These are phyloP conservation scores for Fusarium humuli DNA, from an alignment of 2,329 filamentous ascomycete genomes.

Conservation along the genomic window DNA sequence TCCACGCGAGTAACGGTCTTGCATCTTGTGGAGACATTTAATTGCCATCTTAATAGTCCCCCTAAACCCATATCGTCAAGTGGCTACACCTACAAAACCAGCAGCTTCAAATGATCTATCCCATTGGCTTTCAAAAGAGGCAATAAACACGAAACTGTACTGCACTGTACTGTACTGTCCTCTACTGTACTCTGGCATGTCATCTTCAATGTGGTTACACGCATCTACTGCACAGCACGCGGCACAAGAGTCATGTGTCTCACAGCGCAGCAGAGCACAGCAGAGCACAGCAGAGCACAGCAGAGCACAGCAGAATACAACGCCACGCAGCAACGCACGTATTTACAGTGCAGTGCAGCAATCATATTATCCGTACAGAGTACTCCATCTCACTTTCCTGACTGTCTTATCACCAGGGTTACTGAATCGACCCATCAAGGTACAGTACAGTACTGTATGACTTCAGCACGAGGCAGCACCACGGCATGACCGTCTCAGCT, in stretches of 20 bases:
- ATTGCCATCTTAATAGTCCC: not conserved
- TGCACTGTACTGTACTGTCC: not conserved
- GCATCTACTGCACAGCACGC: constrained; percentile 8
- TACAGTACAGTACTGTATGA: not conserved
- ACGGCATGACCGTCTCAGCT: not conserved
- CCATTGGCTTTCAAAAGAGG: not conserved
- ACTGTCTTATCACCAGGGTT: not conserved
- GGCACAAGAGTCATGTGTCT: constrained; percentile 14
- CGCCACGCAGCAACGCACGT: not conserved
- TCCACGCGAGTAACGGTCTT: constrained; percentile 28
- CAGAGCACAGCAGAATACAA: not conserved
- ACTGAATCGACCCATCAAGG: not conserved
- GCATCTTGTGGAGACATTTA: constrained; percentile 2
- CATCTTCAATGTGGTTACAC: constrained; percentile 30
- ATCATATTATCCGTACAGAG: not conserved
- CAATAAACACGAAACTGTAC: not conserved
- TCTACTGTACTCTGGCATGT: not conserved
- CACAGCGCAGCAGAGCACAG: not conserved
- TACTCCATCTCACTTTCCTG: not conserved
- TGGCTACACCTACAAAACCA: not conserved
- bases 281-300: not conserved
- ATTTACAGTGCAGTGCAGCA: not conserved
- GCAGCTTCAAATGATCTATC: not conserved
- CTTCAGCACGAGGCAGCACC: not conserved
- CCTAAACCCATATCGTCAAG: not conserved